Conservation (phyloP, 1,139 yeast species). For the Tardiomyces depauwii region DNA sequence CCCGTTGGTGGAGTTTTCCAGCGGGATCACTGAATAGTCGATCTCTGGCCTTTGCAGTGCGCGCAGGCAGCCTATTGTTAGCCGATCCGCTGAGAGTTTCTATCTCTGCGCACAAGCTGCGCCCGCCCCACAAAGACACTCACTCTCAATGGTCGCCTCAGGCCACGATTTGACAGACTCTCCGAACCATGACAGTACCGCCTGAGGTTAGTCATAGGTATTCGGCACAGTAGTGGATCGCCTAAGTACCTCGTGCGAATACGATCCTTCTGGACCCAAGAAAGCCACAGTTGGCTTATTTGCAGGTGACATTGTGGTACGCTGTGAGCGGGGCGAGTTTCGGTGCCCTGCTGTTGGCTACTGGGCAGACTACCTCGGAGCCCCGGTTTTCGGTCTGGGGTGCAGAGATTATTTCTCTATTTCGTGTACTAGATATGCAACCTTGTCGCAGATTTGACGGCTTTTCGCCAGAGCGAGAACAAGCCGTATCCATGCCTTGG, state of each 20-base stretch:
- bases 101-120: too few relatives aligned
- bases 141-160: slow-evolving; percentile 18
- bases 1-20: slow-evolving; percentile 92
- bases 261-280: slow-evolving; percentile 84
- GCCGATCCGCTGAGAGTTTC: neutral
- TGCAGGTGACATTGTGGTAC: too few relatives aligned
- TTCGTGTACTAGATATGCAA: too few relatives aligned
- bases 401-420: too few relatives aligned
- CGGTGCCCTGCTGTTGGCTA: too few relatives aligned
- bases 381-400: too few relatives aligned
- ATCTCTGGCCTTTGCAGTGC: slow-evolving; percentile 21
- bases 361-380: too few relatives aligned
- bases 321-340: too few relatives aligned
- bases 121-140: slow-evolving; percentile 5
- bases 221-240: neutral
- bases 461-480: too few relatives aligned
- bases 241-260: slow-evolving; percentile 67
- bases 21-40: slow-evolving; percentile 76
- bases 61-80: neutral
- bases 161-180: slow-evolving; percentile 11
- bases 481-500: too few relatives aligned
- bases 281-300: slow-evolving; percentile 39
- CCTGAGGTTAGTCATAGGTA: neutral
- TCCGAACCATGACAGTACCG: slow-evolving; percentile 7
- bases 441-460: too few relatives aligned